These are phyloP conservation scores for Leptosphaerulina australis DNA, from an alignment of 2,329 filamentous ascomycete genomes.

Conservation along the genomic window DNA sequence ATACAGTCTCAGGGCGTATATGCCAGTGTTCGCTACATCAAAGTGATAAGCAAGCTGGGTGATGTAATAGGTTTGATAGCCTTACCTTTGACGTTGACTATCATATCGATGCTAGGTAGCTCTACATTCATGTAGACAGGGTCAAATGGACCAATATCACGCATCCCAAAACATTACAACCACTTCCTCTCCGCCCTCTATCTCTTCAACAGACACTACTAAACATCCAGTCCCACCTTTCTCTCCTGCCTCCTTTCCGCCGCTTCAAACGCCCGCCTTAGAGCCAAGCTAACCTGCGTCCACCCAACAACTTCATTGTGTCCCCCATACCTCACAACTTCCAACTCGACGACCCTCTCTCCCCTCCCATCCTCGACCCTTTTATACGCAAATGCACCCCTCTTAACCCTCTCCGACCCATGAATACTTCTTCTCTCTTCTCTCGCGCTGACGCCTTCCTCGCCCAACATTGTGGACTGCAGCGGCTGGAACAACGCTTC, in stretches of 20 bases:
- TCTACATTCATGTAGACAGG: too few species aligned
- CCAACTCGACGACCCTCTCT: slow-evolving; percentile 47
- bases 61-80: too few species aligned
- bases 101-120: too few species aligned
- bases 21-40: too few species aligned
- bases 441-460: slow-evolving; percentile 31
- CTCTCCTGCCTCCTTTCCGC: slow-evolving; percentile 54
- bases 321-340: slow-evolving; percentile 54
- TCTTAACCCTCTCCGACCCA: slow-evolving; percentile 39
- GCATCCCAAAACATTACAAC: too few species aligned
- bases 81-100: too few species aligned
- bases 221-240: slow-evolving; percentile 10
- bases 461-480: slow-evolving; percentile 36
- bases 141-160: too few species aligned
- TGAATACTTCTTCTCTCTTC: slow-evolving; percentile 42
- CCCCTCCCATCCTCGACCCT: slow-evolving; percentile 37
- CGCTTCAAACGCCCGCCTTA: slow-evolving; percentile 70
- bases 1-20: too few species aligned
- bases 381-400: slow-evolving; percentile 47
- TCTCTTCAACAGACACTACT: too few species aligned
- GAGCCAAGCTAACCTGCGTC: slow-evolving; percentile 66
- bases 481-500: slow-evolving; percentile 37
- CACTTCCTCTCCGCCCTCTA: too few species aligned
- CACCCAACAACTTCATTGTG: slow-evolving; percentile 74
- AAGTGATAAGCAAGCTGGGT: too few species aligned